phyloP scores from a whole-genome alignment of 176 grass and related monocot genomes.

The Triticum monococcum region DNA sequence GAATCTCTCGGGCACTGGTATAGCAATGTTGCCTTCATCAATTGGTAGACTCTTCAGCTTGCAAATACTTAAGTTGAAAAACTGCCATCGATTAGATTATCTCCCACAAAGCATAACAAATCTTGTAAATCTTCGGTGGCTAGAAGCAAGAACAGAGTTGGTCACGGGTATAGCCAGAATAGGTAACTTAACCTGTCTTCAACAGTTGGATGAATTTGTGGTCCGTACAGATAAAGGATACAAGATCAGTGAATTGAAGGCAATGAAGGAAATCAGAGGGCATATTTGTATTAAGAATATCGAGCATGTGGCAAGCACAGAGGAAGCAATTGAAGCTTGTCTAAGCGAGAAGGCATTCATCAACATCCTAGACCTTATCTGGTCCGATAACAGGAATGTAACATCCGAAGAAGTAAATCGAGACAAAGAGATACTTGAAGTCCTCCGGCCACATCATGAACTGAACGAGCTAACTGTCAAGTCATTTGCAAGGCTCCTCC shows the following conservation, averaged over 20 bases:
- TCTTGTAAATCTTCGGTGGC: conserved; percentile 49
- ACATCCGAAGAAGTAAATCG: conserved; percentile 20
- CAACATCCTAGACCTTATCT: conserved; percentile 48
- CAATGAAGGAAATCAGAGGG: conserved; percentile 54
- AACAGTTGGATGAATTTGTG: conserved; percentile 66
- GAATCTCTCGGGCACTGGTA: conserved; percentile 52
- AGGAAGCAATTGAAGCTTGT: conserved; percentile 51
- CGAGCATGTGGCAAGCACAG: conserved; percentile 41
- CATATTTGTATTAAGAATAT: conserved; percentile 54
- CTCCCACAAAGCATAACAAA: conserved; percentile 53
- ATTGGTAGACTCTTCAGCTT: conserved; percentile 57
- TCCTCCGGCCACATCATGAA: conserved; percentile 54
- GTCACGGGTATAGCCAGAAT: conserved; percentile 43
- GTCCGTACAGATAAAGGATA: conserved; percentile 51
- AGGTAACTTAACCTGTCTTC: conserved; percentile 56
- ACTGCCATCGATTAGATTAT: conserved; percentile 43
- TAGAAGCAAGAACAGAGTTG: conserved; percentile 53
- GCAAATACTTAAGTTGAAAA: conserved; percentile 54
- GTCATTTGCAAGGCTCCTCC: conserved; percentile 44
- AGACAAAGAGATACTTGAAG: conserved; percentile 47
- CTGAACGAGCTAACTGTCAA: conserved; percentile 59
- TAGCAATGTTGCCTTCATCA: conserved; percentile 45
- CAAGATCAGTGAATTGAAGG: conserved; percentile 59
- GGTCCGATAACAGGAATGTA: conserved; percentile 40
- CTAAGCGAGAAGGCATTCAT: conserved; percentile 48